phyloP scores from a whole-genome alignment of 2,329 filamentous ascomycete genomes.

The Pyricularia grisea region DNA sequence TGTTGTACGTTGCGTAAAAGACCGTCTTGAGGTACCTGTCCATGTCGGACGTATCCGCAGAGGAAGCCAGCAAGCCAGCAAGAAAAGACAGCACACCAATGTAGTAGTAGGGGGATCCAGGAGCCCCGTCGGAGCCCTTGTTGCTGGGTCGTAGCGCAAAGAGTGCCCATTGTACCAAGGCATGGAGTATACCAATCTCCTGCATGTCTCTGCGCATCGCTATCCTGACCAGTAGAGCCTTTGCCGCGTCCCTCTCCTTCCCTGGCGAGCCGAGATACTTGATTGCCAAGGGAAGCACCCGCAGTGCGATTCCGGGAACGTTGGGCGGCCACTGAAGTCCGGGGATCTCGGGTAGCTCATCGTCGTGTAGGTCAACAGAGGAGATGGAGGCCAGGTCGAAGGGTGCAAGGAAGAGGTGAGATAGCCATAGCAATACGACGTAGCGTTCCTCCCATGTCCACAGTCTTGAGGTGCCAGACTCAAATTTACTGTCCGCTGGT shows the following conservation, averaged over 20 bases:
- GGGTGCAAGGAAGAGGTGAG: constrained; percentile 72
- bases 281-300: constrained; percentile 62
- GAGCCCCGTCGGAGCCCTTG: background rate
- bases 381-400: constrained; percentile 89
- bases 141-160: constrained; percentile 41
- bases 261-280: constrained; percentile 65
- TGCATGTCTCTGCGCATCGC: constrained; percentile 87
- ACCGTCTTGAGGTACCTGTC: constrained; percentile 54
- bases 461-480: constrained; percentile 7
- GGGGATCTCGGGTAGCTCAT: constrained; percentile 32
- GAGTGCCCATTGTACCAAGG: constrained; percentile 64
- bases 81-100: constrained; percentile 75
- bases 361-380: constrained; percentile 32
- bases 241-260: constrained; percentile 87
- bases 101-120: constrained; percentile 57
- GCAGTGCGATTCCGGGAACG: constrained; percentile 60
- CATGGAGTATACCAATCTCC: constrained; percentile 56
- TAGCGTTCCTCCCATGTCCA: constrained; percentile 86
- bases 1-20: constrained; percentile 53
- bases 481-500: background rate
- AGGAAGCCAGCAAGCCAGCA: constrained; percentile 59
- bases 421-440: constrained; percentile 78
- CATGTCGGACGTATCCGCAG: constrained; percentile 67
- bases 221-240: constrained; percentile 68
- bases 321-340: constrained; percentile 43